These are phyloP conservation scores for Inga oerstediana DNA, from an alignment of 306 rosid genomes.

Conservation along the genomic window DNA sequence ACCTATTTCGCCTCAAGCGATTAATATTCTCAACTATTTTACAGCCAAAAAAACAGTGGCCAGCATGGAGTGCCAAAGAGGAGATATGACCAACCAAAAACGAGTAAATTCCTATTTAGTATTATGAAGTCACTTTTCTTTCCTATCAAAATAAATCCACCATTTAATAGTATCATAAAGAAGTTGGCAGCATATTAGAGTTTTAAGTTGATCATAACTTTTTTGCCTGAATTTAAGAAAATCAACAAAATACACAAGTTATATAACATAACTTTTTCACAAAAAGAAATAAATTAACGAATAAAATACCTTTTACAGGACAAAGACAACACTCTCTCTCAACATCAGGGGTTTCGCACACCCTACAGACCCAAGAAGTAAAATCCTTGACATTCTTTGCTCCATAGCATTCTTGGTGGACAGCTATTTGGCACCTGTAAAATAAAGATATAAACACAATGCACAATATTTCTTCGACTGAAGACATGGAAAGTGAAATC, in stretches of 20 bases:
- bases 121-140: conserved; percentile 19
- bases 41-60: conserved; percentile 6
- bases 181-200: conserved; percentile 11
- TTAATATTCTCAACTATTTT: neutral
- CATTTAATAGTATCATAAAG: conserved; percentile 12
- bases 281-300: neutral
- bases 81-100: conserved; percentile 22
- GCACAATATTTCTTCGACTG: neutral
- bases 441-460: conserved; percentile 16
- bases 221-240: neutral
- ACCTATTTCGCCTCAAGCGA: conserved; percentile 11
- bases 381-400: conserved; percentile 80
- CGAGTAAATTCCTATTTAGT: neutral
- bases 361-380: conserved; percentile 99
- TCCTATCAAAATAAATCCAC: conserved; percentile 16
- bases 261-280: conserved; percentile 1
- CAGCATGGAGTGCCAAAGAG: neutral
- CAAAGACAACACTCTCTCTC: conserved; percentile 97
- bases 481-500: conserved; percentile 22
- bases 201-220: neutral
- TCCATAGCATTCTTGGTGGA: conserved; percentile 99
- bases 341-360: conserved; percentile 86
- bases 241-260: conserved; percentile 38
- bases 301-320: conserved; percentile 75
- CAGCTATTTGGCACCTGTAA: conserved; percentile 93